phyloP scores from a whole-genome alignment of 192 early-diverging fungal genomes.

The Obelidium mucronatum region DNA sequence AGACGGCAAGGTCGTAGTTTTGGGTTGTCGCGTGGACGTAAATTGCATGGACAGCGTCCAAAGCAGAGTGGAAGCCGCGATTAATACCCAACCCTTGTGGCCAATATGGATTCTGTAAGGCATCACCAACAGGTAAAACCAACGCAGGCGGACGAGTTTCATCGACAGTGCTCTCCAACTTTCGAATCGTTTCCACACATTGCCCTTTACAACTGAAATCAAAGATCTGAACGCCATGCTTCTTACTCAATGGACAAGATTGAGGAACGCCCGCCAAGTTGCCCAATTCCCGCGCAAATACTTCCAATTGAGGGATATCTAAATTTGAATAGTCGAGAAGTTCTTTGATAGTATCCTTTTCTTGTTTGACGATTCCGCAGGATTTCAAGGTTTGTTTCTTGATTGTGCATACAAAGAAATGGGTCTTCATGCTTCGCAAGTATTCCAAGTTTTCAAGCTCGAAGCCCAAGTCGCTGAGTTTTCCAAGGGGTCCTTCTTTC shows the following conservation, averaged over 20 bases:
- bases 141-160: neutral
- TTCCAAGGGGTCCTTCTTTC: slow-evolving; percentile 40
- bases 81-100: slow-evolving; percentile 58
- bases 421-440: slow-evolving; percentile 44
- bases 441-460: slow-evolving; percentile 57
- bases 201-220: slow-evolving; percentile 50
- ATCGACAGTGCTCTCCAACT: slow-evolving; percentile 13
- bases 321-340: slow-evolving; percentile 43
- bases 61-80: slow-evolving; percentile 51
- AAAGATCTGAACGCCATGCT: slow-evolving; percentile 57
- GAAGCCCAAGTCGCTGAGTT: slow-evolving; percentile 36
- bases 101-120: slow-evolving; percentile 57
- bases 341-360: slow-evolving; percentile 30
- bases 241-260: slow-evolving; percentile 31
- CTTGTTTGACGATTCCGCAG: slow-evolving; percentile 36
- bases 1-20: neutral
- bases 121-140: slow-evolving; percentile 50
- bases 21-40: slow-evolving; percentile 16
- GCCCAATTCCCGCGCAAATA: slow-evolving; percentile 39
- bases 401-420: slow-evolving; percentile 50
- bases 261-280: slow-evolving; percentile 39
- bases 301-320: slow-evolving; percentile 39
- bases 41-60: slow-evolving; percentile 47
- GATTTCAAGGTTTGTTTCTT: slow-evolving; percentile 29
- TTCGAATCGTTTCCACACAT: slow-evolving; percentile 27